A percentile compares a stretch with the other conserved stretches of the same genome.
Conservation (phyloP, 257 asterid genomes). For the Jacaranda mimosifolia region DNA sequence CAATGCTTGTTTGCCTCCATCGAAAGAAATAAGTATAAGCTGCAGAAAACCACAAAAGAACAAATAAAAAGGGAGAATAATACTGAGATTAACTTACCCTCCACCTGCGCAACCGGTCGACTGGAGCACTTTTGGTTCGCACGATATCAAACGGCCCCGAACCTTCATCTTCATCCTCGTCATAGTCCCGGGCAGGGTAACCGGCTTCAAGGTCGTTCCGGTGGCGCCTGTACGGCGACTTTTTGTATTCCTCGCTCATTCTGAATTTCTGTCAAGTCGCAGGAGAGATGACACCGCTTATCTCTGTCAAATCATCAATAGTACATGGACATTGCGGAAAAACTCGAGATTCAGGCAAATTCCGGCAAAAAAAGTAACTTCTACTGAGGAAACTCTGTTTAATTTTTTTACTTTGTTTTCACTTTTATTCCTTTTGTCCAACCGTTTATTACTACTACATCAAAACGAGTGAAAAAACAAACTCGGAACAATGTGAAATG, state of each 20-base stretch:
- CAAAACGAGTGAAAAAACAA: not conserved
- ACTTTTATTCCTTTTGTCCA: not conserved
- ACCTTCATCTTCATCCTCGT: constrained; percentile 55
- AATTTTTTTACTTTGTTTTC: not conserved
- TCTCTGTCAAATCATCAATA: constrained; percentile 30
- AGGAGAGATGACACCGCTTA: constrained; percentile 73
- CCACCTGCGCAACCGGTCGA: constrained; percentile 81
- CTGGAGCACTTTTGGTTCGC: constrained; percentile 84
- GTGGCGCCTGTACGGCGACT: constrained; percentile 73
- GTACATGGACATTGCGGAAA: constrained; percentile 32
- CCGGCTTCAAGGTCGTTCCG: constrained; percentile 73
- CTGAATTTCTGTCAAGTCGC: constrained; percentile 55
- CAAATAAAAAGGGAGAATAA: not conserved
- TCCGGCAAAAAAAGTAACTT: not conserved
- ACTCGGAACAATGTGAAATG: not conserved
- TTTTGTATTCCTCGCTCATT: constrained; percentile 49
- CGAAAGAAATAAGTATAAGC: not conserved
- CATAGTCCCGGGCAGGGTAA: constrained; percentile 31
- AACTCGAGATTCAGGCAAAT: constrained; percentile 13
- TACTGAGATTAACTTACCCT: constrained; percentile 62
- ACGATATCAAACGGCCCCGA: constrained; percentile 73
- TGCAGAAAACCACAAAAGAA: constrained; percentile 11
- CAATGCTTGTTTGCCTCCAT: not conserved
- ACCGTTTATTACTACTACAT: not conserved
- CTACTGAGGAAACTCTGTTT: not conserved